phyloP scores from a whole-genome alignment of 441 rosid species.

The Arabidopsis lyrata region DNA sequence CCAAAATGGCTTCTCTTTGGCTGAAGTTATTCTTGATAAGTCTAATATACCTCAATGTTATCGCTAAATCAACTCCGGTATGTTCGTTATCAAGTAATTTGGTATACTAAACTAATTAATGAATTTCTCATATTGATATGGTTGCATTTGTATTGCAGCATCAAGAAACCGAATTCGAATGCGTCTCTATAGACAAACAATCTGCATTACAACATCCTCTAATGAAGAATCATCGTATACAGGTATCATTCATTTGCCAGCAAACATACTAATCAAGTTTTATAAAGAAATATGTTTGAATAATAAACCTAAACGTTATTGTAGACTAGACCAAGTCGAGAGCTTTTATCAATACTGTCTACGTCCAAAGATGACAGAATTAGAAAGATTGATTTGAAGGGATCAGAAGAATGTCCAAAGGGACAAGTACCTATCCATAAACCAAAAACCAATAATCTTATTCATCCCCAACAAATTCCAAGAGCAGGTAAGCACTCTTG shows the following conservation, averaged over 20 bases:
- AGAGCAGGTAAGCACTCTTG: slow-evolving; percentile 14
- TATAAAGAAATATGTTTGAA: neutral
- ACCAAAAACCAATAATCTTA: slow-evolving; percentile 31
- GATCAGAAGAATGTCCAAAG: slow-evolving; percentile 35
- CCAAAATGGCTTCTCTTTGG: slow-evolving; percentile 31
- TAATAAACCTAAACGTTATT: neutral
- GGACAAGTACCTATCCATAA: slow-evolving; percentile 45
- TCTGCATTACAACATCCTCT: slow-evolving; percentile 36
- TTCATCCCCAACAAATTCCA: slow-evolving; percentile 11
- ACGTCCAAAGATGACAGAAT: neutral
- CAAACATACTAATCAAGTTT: neutral
- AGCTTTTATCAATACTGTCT: slow-evolving; percentile 37
- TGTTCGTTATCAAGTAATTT: slow-evolving; percentile 4
- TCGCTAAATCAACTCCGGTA: slow-evolving; percentile 31
- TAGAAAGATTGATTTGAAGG: slow-evolving; percentile 1
- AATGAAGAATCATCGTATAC: slow-evolving; percentile 32
- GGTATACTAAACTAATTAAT: neutral
- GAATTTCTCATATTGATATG: neutral
- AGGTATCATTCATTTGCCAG: slow-evolving; percentile 14
- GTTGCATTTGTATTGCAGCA: slow-evolving; percentile 24
- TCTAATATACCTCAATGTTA: slow-evolving; percentile 7
- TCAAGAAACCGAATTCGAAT: slow-evolving; percentile 38
- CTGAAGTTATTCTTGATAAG: slow-evolving; percentile 23
- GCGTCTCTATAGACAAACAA: slow-evolving; percentile 35
- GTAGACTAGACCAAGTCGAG: slow-evolving; percentile 40